Base-by-base conservation (phyloP, 1,284 basidiomycete species). In the Porphyrellus sp. region DNA sequence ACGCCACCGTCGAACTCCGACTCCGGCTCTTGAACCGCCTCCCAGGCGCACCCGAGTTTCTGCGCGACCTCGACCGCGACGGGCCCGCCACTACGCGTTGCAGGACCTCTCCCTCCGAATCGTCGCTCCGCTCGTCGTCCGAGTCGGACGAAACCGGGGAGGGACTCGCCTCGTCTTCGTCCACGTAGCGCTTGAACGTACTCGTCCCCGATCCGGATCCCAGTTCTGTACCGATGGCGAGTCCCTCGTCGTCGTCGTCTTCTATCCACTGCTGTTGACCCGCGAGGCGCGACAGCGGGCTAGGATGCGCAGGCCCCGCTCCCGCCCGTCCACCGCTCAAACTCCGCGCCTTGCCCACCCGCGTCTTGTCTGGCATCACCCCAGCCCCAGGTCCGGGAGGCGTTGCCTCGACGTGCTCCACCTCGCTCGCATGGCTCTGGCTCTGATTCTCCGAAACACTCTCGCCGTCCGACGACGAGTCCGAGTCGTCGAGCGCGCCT, bases 401-500 rank as follows among this genome's bases (percentile, higher is more conserved):
- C 18, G 38, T n/a, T n/a, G n/a, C 16, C 25, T 54, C 61, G 34
- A 39, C 8, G 8, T 46, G 53, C 3, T 69, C 65, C 13, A 48
- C 38, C 52, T 70, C 68, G 31, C 53, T 55, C 28, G 11, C 40
- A n/a, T 67, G 59, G 18, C 33, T 24, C 20, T 30, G 27, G 8
- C 42, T 27, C 33, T 34, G 33, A n/a, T 55, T 68, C 11, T 70
- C 72, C 4, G 63, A 69, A 1, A 67, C 67, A 33, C 63, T 61
- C 37, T 62, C 59, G 49, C 70, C 72, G 0, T 73, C 76, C 18
- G 74, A 77, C 18, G 74, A 77, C 2, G 83, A 85, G 68, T 89
- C 86, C 0, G 85, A 89, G 62, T 89, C 86, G 56, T 86, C 83
- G 11, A 91, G 69, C 3, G 85, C 85, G 21, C 89, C 87, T 61